These are phyloP conservation scores for Falciphora oryzae DNA, from an alignment of 2,329 filamentous ascomycete genomes.

Conservation along the genomic window DNA sequence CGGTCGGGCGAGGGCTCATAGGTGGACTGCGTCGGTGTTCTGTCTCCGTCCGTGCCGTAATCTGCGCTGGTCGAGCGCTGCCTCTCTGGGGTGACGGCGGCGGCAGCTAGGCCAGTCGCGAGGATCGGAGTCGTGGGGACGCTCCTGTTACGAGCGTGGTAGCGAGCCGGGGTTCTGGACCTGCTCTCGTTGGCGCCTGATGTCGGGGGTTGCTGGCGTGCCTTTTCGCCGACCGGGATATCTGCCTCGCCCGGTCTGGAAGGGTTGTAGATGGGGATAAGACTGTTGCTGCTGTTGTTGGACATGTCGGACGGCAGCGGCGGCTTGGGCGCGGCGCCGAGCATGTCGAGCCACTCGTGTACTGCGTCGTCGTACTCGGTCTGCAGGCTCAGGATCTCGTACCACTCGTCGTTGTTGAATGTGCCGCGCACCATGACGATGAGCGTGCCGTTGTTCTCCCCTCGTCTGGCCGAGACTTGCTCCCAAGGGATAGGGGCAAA, in stretches of 20 bases:
- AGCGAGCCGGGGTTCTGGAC: constrained; percentile 27
- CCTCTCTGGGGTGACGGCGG: neutral
- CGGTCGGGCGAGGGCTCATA: constrained; percentile 15
- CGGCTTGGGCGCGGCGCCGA: constrained; percentile 50
- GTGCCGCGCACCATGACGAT: constrained; percentile 80
- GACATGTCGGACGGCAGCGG: constrained; percentile 26
- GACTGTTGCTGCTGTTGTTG: neutral
- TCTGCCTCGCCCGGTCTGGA: constrained; percentile 21
- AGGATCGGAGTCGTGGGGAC: constrained; percentile 23
- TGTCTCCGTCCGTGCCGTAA: constrained; percentile 22
- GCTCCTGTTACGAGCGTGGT: constrained; percentile 23
- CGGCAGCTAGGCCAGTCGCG: neutral
- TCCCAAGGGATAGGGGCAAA: constrained; percentile 79
- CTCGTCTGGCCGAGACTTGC: constrained; percentile 72
- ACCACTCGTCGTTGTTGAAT: constrained; percentile 63
- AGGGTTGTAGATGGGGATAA: constrained; percentile 18
- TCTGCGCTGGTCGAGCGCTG: constrained; percentile 3
- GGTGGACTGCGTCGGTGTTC: constrained; percentile 31
- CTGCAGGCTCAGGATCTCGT: constrained; percentile 72
- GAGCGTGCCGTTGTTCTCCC: constrained; percentile 64
- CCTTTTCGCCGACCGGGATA: constrained; percentile 32
- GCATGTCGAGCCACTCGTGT: constrained; percentile 80
- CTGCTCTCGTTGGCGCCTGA: constrained; percentile 18
- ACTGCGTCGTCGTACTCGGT: constrained; percentile 72
- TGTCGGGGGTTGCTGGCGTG: constrained; percentile 14